Base-by-base conservation (phyloP, 768 basidiomycete genomes). In the Termitomyces sp. region DNA sequence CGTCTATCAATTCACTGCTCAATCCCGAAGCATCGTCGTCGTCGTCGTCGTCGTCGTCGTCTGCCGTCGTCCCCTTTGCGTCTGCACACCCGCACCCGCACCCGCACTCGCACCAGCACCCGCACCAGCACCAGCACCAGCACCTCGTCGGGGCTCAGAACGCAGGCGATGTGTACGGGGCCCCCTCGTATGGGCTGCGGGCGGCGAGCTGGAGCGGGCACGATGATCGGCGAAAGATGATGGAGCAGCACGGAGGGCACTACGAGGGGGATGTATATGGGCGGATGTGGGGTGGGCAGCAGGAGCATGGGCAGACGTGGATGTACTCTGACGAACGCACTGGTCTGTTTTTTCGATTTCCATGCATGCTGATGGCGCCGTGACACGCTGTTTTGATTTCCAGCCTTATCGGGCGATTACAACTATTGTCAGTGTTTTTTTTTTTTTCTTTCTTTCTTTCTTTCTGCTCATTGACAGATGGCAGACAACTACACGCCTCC, bases 321-420 rank as follows among this genome's bases (percentile, higher is more conserved):
- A 75, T 80, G 67, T 84, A 81, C 68, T 77, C 83, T 54, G 83
- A 81, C 62, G 83, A 85, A 63, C 80, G 83, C 58, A 77, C 81
- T 53, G 76, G 85, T 84, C 65, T 65, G 78, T 69, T 31, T 58
- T 49, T 47, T 49, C 19, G 47, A 53, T 49, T 54, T 19, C 19
- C 48, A 40, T 52, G 19, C 10, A 19, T 46, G 16, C 54, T 60
- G 58, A 60, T 58, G 34, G 32, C 51, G 37, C 27, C n/a, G n/a
- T n/a, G n/a, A n/a, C n/a, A n/a, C n/a, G n/a, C n/a, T n/a, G n/a
- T 43, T 19, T 53, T 55, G 51, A 48, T 57, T 37, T 31, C 16
- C 66, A 77, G 77, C 75, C 47, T 65, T 79, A 64, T 71, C 78
- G 25, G 72, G 74, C 40, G 78, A 80, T 59, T 79, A 75, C 59